Percentiles rank a stretch among this genome's conserved stretches.
These are phyloP conservation scores for Sporothrix mexicana DNA, from an alignment of 2,329 filamentous ascomycete genomes.

Conservation along the genomic window DNA sequence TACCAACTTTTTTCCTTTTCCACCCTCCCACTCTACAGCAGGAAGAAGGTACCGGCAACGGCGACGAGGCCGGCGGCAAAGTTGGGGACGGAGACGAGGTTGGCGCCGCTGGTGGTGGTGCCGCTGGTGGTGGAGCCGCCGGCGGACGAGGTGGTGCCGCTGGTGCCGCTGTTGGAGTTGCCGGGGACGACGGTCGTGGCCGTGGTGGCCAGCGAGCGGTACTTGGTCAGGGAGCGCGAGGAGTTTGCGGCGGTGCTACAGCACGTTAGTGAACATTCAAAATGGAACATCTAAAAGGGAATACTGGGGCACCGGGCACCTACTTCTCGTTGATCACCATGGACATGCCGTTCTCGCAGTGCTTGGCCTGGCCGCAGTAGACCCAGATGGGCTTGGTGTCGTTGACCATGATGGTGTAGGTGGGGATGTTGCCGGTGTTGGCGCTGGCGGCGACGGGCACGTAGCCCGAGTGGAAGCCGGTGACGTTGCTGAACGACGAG, in stretches of 20 bases:
- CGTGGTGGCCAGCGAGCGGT: slow-evolving; percentile 52
- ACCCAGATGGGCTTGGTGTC: slow-evolving; percentile 75
- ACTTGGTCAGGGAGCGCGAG: slow-evolving; percentile 57
- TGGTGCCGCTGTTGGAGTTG: slow-evolving; percentile 35
- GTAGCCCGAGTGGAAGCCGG: slow-evolving; percentile 71
- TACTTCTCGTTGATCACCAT: slow-evolving; percentile 79
- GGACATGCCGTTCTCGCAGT: slow-evolving; percentile 77
- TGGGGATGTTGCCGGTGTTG: slow-evolving; percentile 60
- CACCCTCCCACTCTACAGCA: no score
- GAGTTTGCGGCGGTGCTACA: slow-evolving; percentile 57
- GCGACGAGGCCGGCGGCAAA: slow-evolving; percentile 52
- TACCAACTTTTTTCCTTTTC: slow-evolving; percentile 17
- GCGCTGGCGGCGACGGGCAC: slow-evolving; percentile 64
- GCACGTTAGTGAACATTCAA: slow-evolving; percentile 22
- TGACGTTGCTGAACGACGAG: slow-evolving; percentile 55
- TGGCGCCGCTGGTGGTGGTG: slow-evolving; percentile 41
- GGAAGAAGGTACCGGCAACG: slow-evolving; percentile 50
- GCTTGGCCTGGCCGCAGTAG: slow-evolving; percentile 75
- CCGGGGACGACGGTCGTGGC: slow-evolving; percentile 48
- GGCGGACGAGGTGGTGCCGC: slow-evolving; percentile 40
- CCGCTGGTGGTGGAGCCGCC: slow-evolving; percentile 38
- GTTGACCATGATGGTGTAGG: slow-evolving; percentile 74
- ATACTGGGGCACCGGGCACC: slow-evolving; percentile 42
- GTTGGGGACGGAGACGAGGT: slow-evolving; percentile 48
- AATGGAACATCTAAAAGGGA: no score